Conservation (phyloP, 306 rosid species). For the Corylus avellana region DNA sequence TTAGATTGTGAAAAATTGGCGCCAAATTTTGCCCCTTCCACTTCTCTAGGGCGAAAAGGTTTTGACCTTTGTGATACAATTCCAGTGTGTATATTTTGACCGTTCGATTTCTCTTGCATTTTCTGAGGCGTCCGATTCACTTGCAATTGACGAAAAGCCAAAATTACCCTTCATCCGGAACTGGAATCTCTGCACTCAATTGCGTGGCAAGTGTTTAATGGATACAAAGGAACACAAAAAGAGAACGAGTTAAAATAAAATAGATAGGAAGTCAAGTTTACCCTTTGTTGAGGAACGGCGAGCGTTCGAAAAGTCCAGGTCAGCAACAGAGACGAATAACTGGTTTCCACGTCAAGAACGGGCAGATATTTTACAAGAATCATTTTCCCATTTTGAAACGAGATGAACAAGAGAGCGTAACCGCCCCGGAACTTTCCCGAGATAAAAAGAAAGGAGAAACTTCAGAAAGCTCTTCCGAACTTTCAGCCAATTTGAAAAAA, state of each 20-base stretch:
- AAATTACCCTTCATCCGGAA: not conserved
- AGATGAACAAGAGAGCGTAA: not conserved
- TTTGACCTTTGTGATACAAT: not conserved
- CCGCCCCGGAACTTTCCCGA: conserved; percentile 28
- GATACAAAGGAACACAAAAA: not conserved
- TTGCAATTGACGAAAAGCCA: too few relatives aligned
- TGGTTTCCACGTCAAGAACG: not conserved
- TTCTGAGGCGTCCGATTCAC: too few relatives aligned
- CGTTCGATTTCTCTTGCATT: not conserved
- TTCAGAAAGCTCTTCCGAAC: too few relatives aligned
- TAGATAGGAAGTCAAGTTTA: not conserved
- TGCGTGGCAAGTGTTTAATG: not conserved
- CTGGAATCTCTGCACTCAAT: not conserved
- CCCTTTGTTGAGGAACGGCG: not conserved
- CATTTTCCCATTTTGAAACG: not conserved
- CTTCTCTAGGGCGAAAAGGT: not conserved
- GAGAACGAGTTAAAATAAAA: too few relatives aligned
- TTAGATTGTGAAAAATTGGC: conserved; percentile 20
- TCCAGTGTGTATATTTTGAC: not conserved
- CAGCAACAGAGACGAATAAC: not conserved
- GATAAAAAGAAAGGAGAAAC: not conserved
- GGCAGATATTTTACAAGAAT: not conserved
- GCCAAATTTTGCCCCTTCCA: conserved; percentile 20
- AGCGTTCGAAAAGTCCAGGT: not conserved
- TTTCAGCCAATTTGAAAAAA: too few relatives aligned